phyloP scores from a whole-genome alignment of 2,329 filamentous ascomycete genomes.

The Clonostachys sp. region DNA sequence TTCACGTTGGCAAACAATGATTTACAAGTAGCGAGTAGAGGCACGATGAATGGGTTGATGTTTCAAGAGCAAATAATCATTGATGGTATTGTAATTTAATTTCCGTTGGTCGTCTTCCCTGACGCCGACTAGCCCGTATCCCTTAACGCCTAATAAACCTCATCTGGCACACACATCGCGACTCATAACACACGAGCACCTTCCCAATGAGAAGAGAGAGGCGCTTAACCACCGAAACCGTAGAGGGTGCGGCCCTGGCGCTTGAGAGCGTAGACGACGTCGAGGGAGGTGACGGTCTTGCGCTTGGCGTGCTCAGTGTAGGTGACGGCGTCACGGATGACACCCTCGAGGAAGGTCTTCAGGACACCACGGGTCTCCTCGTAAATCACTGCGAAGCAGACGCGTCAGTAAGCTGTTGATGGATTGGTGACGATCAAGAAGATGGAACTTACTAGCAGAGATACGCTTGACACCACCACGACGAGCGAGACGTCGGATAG shows the following conservation, averaged over 20 bases:
- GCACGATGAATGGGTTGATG: too few relatives aligned
- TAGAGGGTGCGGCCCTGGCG: constrained; percentile 74
- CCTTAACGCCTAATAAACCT: too few relatives aligned
- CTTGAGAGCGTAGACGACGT: constrained; percentile 66
- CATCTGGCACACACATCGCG: too few relatives aligned
- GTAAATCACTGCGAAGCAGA: constrained; percentile 56
- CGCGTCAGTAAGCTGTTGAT: constrained; percentile 6
- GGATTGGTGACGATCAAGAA: not conserved
- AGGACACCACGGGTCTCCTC: constrained; percentile 74
- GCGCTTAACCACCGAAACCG: constrained; percentile 78
- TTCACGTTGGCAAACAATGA: too few relatives aligned
- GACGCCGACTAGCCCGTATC: too few relatives aligned
- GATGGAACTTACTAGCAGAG: constrained; percentile 69
- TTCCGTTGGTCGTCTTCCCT: too few relatives aligned
- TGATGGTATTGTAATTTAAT: too few relatives aligned
- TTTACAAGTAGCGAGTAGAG: too few relatives aligned
- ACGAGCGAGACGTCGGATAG: constrained; percentile 95
- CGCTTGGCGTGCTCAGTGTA: constrained; percentile 80
- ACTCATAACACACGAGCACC: too few relatives aligned
- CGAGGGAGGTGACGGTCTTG: constrained; percentile 71
- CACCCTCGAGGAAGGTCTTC: constrained; percentile 73
- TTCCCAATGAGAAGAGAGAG: not conserved
- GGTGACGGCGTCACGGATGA: constrained; percentile 73
- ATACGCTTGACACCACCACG: constrained; percentile 99
- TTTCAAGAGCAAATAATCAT: too few relatives aligned